These are phyloP conservation scores for Akanthomyces muscarius DNA, from an alignment of 2,329 filamentous ascomycete genomes.

Conservation along the genomic window DNA sequence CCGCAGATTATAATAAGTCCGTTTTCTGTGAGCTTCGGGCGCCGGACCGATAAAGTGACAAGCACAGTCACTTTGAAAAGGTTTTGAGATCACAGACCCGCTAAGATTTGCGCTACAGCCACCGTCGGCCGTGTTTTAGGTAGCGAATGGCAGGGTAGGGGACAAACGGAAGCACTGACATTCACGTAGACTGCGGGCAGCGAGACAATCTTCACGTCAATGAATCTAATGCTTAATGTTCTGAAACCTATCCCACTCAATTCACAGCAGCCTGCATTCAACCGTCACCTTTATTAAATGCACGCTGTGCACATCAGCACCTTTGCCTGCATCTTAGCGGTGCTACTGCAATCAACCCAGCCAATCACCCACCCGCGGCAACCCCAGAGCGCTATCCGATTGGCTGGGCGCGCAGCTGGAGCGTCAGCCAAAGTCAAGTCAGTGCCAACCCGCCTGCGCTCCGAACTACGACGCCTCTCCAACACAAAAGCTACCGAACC, in stretches of 20 bases:
- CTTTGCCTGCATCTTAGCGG: neutral
- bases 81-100: neutral
- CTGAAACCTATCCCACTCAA: neutral
- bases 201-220: neutral
- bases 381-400: constrained; percentile 4
- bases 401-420: neutral
- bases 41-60: neutral
- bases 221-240: neutral
- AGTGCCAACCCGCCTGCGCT: constrained; percentile 1
- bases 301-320: neutral
- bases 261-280: neutral
- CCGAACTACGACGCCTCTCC: neutral
- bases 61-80: neutral
- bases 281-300: neutral
- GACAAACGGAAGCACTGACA: neutral
- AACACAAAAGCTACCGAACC: constrained; percentile 4
- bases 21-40: neutral
- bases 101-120: neutral
- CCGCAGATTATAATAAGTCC: neutral
- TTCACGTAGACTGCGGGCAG: neutral
- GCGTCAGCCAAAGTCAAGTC: constrained; percentile 5
- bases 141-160: neutral
- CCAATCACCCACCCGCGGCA: constrained; percentile 5
- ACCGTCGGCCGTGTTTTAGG: neutral
- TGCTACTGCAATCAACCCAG: neutral